Evolutionary conservation across 2,329 filamentous ascomycete genomes (phyloP).

Genomic region (Curvularia eragrostidis): DNA sequence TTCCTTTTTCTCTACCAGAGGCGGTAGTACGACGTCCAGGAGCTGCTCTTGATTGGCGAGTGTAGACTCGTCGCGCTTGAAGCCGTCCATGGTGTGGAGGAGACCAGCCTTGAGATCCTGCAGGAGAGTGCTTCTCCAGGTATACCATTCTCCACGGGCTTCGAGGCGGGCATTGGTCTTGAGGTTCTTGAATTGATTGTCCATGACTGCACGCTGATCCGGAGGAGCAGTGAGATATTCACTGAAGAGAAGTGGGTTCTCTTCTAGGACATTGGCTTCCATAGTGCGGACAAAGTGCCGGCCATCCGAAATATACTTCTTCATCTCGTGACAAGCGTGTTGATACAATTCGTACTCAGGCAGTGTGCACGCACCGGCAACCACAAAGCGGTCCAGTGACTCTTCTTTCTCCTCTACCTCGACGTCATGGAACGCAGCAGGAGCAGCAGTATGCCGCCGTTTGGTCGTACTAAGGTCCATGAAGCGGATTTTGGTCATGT

Average conservation of each 20-base stretch:
- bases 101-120: constrained; percentile 83
- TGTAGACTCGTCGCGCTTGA: constrained; percentile 73
- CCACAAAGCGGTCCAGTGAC: constrained; percentile 76
- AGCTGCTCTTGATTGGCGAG: constrained; percentile 73
- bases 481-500: constrained; percentile 95
- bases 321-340: constrained; percentile 92
- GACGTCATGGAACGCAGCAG: constrained; percentile 44
- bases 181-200: constrained; percentile 96
- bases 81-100: constrained; percentile 74
- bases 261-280: constrained; percentile 83
- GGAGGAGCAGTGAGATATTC: constrained; percentile 88
- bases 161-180: constrained; percentile 89
- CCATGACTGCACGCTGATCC: constrained; percentile 85
- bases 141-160: constrained; percentile 97
- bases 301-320: constrained; percentile 95
- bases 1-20: constrained; percentile 66
- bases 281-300: constrained; percentile 89
- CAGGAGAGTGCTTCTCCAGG: constrained; percentile 91
- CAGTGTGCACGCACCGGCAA: constrained; percentile 87
- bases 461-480: constrained; percentile 99
- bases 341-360: constrained; percentile 95
- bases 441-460: constrained; percentile 76
- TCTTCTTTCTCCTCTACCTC: constrained; percentile 57
- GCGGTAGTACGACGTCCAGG: constrained; percentile 71
- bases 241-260: constrained; percentile 88